Evolutionary conservation across 1,139 yeast genomes (phyloP), one percentile per base, ranked within the genome.

Genomic region (Magnusiomyces fungicola): DNA sequence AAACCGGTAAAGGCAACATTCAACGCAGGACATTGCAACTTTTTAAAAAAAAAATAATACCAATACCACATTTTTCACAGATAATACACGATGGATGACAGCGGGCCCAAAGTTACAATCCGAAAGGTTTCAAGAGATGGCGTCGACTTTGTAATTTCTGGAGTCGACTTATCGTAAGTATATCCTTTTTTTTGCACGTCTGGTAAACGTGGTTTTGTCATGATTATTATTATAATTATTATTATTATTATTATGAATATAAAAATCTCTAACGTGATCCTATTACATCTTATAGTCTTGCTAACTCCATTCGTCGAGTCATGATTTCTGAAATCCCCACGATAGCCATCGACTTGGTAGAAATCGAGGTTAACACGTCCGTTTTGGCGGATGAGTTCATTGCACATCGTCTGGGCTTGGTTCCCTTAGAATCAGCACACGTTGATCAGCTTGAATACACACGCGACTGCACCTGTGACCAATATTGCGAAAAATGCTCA

Each of bases 281-380:
- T 21, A 16, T 40, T 41, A 27, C 23, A 5, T 25, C 33, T n/a
- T n/a, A 12, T 43, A 67, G 71, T 10, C 60, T 92, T 63, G 98
- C 98, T 24, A 94, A 94, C 73, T 85, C 98, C 27, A 61, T 94
- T 36, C 78, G 99, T 61, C 76, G 99, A 65, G 80, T 86, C 46
- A 89, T 94, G 87, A 76, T 92, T 56, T 90, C 97, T 1, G 99
- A 94, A 68, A 94, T 92, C 50, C 98, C 98, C 29, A 92, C 98
- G 1, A 64, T 71, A 25, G 97, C 98, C 50, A 90, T 94, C 55
- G 99, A 94, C 65, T 78, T 92, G 57, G 98, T 94, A 48, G 98
- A 94, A 66, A 84, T 94, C 56, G 96, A 89, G 61, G 80, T 79
- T 53, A 92, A 92, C 69, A 88, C 98, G 0, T 83, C 96, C 18